Evolutionary conservation across 306 rosid genomes (phyloP).

Genomic region (Prunus kanzakura): DNA sequence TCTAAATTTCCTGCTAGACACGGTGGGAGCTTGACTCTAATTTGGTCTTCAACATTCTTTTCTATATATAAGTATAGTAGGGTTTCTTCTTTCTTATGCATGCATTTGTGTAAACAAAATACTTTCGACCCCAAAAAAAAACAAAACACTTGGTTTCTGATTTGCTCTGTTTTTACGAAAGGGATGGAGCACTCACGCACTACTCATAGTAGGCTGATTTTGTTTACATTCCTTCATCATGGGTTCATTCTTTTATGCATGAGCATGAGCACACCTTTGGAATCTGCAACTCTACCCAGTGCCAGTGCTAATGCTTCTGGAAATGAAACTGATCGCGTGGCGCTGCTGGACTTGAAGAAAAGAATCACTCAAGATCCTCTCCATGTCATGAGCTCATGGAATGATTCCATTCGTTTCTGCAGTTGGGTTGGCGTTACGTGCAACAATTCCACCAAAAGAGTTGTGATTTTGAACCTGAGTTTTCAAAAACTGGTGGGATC

Average conservation of each 20-base stretch:
- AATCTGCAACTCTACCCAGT: not conserved
- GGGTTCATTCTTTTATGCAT: slow-evolving; percentile 2
- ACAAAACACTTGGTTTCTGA: no score
- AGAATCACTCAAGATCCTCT: slow-evolving; percentile 9
- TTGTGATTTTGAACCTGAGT: slow-evolving; percentile 18
- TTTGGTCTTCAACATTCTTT: no score
- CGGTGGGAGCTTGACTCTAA: no score
- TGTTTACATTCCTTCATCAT: no score
- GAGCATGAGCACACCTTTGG: slow-evolving; percentile 3
- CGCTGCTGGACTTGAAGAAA: slow-evolving; percentile 35
- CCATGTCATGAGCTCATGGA: slow-evolving; percentile 32
- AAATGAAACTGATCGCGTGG: slow-evolving; percentile 27
- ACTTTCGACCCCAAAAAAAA: no score
- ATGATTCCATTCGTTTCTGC: slow-evolving; percentile 35
- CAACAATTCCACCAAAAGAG: slow-evolving; percentile 22
- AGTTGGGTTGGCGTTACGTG: slow-evolving; percentile 44
- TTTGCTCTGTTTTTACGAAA: no score
- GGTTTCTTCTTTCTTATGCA: no score
- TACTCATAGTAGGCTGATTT: no score
- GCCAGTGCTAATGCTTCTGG: not conserved
- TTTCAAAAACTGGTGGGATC: slow-evolving; percentile 14
- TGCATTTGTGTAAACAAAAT: no score
- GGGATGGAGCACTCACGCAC: no score
- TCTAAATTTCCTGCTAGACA: no score
- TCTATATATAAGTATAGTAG: no score